Conservation (phyloP, 1,284 basidiomycete genomes). For the Cryptococcus floricola region DNA sequence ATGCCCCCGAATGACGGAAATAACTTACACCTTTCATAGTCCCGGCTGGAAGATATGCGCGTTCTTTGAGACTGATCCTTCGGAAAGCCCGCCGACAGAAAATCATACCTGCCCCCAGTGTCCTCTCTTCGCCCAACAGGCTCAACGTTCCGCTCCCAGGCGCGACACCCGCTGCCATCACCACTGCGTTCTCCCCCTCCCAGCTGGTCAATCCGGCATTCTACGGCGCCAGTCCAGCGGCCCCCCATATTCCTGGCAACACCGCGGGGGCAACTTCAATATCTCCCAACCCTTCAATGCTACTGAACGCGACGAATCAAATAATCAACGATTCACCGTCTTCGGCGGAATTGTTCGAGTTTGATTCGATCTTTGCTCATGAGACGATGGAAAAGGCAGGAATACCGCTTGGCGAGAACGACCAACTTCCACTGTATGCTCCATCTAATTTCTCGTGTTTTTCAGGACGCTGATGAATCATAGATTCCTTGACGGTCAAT, state of each 20-base stretch:
- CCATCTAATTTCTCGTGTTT: background rate
- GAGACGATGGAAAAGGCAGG: slow-evolving; percentile 47
- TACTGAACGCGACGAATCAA: slow-evolving; percentile 26
- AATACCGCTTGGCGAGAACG: slow-evolving; percentile 39
- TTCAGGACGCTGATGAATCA: background rate
- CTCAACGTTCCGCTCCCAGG: slow-evolving; percentile 14
- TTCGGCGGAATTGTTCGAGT: slow-evolving; percentile 44
- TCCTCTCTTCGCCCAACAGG: slow-evolving; percentile 37
- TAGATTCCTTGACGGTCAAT: slow-evolving; percentile 48
- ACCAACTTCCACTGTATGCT: slow-evolving; percentile 43
- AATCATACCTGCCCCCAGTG: slow-evolving; percentile 49
- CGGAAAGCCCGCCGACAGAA: slow-evolving; percentile 71
- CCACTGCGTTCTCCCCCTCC: slow-evolving; percentile 21
- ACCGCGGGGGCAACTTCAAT: slow-evolving; percentile 10
- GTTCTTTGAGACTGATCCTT: slow-evolving; percentile 80
- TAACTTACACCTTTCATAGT: slow-evolving; percentile 52
- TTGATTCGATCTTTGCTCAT: slow-evolving; percentile 47
- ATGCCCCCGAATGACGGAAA: slow-evolving; percentile 6
- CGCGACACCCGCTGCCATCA: background rate
- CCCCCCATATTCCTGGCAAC: background rate
- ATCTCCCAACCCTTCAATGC: slow-evolving; percentile 15
- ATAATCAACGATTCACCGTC: slow-evolving; percentile 45
- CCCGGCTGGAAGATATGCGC: slow-evolving; percentile 81
- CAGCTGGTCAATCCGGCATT: slow-evolving; percentile 20
- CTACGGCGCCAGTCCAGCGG: slow-evolving; percentile 14